Evolutionary conservation across 192 early-diverging fungal genomes (phyloP).

Genomic region (Gonapodya prolifera): DNA sequence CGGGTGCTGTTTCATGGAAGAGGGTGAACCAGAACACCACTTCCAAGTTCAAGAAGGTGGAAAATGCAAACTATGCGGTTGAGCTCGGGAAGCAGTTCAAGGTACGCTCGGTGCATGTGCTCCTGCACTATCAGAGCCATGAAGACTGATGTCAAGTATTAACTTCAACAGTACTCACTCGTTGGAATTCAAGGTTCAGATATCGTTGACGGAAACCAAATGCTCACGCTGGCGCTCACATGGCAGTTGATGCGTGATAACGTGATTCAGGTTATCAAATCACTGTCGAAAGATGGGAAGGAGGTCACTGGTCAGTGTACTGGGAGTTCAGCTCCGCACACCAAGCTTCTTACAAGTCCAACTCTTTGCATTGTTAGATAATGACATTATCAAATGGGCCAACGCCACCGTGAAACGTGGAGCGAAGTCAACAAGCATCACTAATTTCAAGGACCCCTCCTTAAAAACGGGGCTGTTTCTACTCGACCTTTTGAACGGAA

Average conservation of each 20-base stretch:
- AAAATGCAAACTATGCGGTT: constrained; percentile 93
- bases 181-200: too few species aligned
- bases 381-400: constrained; percentile 91
- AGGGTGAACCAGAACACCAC: constrained; percentile 64
- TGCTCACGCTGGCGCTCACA: constrained; percentile 77
- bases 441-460: constrained; percentile 71
- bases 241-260: constrained; percentile 99
- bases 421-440: constrained; percentile 55
- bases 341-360: too few species aligned
- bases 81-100: constrained; percentile 69
- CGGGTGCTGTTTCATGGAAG: constrained; percentile 85
- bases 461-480: constrained; percentile 73
- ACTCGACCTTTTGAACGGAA: constrained; percentile 82
- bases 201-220: constrained; percentile 82
- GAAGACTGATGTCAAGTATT: neutral
- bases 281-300: constrained; percentile 63
- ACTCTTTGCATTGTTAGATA: too few species aligned
- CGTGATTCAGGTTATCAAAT: constrained; percentile 83
- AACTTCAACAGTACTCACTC: too few species aligned
- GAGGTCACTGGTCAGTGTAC: too few species aligned
- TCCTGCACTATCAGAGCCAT: neutral
- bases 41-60: constrained; percentile 91
- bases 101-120: constrained; percentile 37
- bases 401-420: constrained; percentile 64
- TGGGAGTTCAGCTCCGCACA: too few species aligned